Percentiles rank a stretch among this genome's conserved stretches.
These are phyloP conservation scores for Rhytidhysteron rufulum DNA, from an alignment of 2,329 filamentous ascomycete species.

Conservation along the genomic window DNA sequence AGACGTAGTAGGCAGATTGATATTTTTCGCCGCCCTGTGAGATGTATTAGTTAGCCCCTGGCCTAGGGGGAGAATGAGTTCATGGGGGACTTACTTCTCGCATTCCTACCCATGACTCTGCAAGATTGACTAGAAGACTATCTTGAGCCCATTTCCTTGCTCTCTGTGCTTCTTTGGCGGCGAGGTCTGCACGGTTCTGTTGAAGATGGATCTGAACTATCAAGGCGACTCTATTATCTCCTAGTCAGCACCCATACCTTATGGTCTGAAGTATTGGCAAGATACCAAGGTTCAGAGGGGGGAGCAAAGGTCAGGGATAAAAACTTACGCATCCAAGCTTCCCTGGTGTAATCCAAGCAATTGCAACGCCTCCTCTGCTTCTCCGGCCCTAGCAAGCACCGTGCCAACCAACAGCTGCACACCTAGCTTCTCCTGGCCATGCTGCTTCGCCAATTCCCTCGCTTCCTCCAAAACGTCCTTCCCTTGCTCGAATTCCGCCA, in stretches of 20 bases:
- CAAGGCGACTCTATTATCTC: conserved; percentile 65
- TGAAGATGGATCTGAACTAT: conserved; percentile 89
- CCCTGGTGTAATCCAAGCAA: conserved; percentile 81
- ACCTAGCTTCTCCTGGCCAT: conserved; percentile 64
- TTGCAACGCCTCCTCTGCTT: conserved; percentile 79
- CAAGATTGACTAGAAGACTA: conserved; percentile 86
- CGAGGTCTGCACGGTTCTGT: conserved; percentile 88
- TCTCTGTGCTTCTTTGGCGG: conserved; percentile 79
- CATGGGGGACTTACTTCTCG: conserved; percentile 66
- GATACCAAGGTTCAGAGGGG: too few species aligned
- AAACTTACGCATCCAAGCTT: conserved; percentile 68
- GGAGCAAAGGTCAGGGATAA: not conserved
- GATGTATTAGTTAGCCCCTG: conserved; percentile 21
- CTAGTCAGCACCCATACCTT: too few species aligned
- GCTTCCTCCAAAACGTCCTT: conserved; percentile 53
- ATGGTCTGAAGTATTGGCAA: too few species aligned
- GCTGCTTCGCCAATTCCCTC: conserved; percentile 63
- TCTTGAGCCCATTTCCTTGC: conserved; percentile 95
- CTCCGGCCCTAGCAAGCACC: conserved; percentile 73
- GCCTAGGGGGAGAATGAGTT: too few species aligned
- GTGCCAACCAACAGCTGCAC: conserved; percentile 83
- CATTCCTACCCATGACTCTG: conserved; percentile 91
- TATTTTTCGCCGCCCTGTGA: conserved; percentile 86
- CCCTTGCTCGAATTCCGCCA: conserved; percentile 60
- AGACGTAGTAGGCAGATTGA: conserved; percentile 96